Conservation (phyloP, 208 protist species). For the Crithidia expoeki region DNA sequence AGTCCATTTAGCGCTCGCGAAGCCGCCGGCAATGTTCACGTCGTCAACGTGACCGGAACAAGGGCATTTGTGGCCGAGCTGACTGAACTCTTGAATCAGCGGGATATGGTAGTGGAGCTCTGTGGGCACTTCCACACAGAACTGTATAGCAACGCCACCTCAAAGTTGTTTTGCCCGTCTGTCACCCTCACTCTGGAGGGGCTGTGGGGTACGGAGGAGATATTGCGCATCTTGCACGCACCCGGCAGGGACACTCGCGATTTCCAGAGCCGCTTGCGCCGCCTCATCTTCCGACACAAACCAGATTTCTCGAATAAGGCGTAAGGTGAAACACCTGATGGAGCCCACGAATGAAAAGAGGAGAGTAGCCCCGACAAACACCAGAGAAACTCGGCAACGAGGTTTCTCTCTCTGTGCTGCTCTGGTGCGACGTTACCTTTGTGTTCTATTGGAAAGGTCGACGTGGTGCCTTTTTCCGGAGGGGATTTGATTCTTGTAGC, state of each 20-base stretch:
- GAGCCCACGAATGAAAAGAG: not conserved
- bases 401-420: too few relatives aligned
- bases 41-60: constrained; percentile 5
- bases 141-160: not conserved
- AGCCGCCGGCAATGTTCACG: not conserved
- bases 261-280: constrained; percentile 13
- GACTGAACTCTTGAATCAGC: not conserved
- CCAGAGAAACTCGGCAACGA: too few relatives aligned
- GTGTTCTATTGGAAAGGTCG: too few relatives aligned
- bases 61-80: constrained; percentile 1
- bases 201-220: constrained; percentile 20
- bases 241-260: not conserved
- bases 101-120: not conserved
- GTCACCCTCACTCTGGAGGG: not conserved
- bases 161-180: not conserved
- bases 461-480: too few relatives aligned
- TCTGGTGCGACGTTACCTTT: too few relatives aligned
- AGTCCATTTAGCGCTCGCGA: not conserved
- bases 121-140: constrained; percentile 9
- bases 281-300: constrained; percentile 4
- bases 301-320: not conserved
- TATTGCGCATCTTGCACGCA: constrained; percentile 10
- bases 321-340: not conserved
- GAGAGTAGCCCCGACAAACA: not conserved
- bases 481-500: too few relatives aligned